phyloP scores from a whole-genome alignment of 108 stramenopile species.

The Phaeodactylum tricornutum region DNA sequence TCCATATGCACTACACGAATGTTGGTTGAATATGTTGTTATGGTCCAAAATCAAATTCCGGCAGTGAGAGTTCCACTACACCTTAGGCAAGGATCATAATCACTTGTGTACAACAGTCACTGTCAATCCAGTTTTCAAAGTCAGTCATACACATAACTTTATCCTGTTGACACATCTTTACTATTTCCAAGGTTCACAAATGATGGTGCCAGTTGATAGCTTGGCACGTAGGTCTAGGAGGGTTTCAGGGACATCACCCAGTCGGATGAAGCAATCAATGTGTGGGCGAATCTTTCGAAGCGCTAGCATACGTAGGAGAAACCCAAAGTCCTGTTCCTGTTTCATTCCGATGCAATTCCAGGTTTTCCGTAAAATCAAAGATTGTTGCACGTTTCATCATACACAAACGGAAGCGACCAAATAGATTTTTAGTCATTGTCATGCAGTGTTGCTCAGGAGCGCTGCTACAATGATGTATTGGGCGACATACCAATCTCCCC shows the following conservation, averaged over 20 bases:
- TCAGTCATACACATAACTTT: too few relatives aligned
- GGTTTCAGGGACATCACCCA: conserved; percentile 7
- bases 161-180: too few relatives aligned
- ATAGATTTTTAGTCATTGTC: neutral
- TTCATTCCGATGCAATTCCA: neutral
- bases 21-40: too few relatives aligned
- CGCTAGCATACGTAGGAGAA: conserved; percentile 13
- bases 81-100: too few relatives aligned
- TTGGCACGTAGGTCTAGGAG: neutral
- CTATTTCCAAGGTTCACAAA: conserved; percentile 20
- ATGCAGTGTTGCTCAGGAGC: neutral
- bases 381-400: conserved; percentile 6
- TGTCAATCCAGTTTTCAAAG: too few relatives aligned
- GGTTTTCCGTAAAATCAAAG: conserved; percentile 2
- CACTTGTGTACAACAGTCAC: too few relatives aligned
- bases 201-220: neutral
- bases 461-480: neutral
- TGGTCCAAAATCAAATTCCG: too few relatives aligned
- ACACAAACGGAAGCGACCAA: neutral
- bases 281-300: conserved; percentile 21
- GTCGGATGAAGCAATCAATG: conserved; percentile 18
- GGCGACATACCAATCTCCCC: conserved; percentile 10
- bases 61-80: too few relatives aligned
- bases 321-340: conserved; percentile 16
- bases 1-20: too few relatives aligned